Conservation (phyloP, 371 early-diverging fungal genomes). For the Apophysomyces variabilis region DNA sequence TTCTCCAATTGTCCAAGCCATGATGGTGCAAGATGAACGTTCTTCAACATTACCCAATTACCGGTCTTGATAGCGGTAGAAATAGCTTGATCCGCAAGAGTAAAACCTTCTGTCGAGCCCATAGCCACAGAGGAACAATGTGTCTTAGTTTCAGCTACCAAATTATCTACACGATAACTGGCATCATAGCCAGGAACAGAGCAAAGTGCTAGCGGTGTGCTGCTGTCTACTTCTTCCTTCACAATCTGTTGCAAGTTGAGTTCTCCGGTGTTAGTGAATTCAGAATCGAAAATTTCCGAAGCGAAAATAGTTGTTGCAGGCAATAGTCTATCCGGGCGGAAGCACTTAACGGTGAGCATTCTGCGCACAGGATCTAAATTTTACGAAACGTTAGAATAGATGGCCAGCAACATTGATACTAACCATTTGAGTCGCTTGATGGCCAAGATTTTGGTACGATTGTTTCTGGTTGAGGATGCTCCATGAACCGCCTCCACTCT, state of each 20-base stretch:
- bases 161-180: constrained; percentile 91
- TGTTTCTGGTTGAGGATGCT: constrained; percentile 58
- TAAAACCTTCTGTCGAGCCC: constrained; percentile 96
- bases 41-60: constrained; percentile 96
- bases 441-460: constrained; percentile 74
- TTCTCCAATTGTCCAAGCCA: constrained; percentile 98
- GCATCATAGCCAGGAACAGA: constrained; percentile 97
- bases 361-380: constrained; percentile 63
- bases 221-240: constrained; percentile 69
- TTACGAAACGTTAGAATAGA: constrained; percentile 17
- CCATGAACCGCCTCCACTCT: constrained; percentile 68
- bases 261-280: constrained; percentile 65
- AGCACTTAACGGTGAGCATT: constrained; percentile 81
- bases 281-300: constrained; percentile 75
- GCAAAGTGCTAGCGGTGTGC: constrained; percentile 90
- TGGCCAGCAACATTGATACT: constrained; percentile 20
- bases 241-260: constrained; percentile 77
- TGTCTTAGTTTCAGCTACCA: constrained; percentile 74
- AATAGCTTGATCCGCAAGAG: constrained; percentile 92
- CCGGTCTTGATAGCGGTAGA: constrained; percentile 83
- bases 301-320: constrained; percentile 78
- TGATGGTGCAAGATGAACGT: constrained; percentile 92
- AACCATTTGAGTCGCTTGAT: constrained; percentile 52
- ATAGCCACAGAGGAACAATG: constrained; percentile 90
- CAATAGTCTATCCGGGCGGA: constrained; percentile 90